phyloP scores from a whole-genome alignment of 305 asterid genomes.

The Nicotiana rustica region DNA sequence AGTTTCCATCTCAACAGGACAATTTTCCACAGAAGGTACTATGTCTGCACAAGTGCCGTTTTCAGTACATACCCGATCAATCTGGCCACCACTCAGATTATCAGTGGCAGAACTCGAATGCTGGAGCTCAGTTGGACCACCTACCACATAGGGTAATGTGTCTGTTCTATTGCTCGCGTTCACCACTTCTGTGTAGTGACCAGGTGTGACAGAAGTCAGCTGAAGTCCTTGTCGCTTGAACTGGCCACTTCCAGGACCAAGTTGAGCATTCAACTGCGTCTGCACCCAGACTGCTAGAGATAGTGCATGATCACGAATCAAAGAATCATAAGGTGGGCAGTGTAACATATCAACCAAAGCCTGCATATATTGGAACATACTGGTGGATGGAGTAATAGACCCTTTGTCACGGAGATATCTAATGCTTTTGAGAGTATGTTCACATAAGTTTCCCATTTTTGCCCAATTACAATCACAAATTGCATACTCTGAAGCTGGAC shows the following conservation, averaged over 20 bases:
- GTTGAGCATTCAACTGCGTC: constrained; percentile 65
- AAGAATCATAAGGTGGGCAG: constrained; percentile 71
- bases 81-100: constrained; percentile 34
- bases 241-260: constrained; percentile 46
- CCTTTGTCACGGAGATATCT: constrained; percentile 69
- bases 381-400: constrained; percentile 57
- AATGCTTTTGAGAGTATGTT: constrained; percentile 74
- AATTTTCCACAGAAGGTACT: constrained; percentile 34
- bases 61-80: constrained; percentile 38
- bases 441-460: constrained; percentile 78
- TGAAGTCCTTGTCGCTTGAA: constrained; percentile 45
- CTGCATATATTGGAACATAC: constrained; percentile 76
- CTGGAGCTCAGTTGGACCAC: constrained; percentile 39
- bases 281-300: constrained; percentile 75
- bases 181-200: constrained; percentile 39
- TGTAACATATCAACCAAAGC: constrained; percentile 71
- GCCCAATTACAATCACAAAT: constrained; percentile 87
- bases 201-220: constrained; percentile 39
- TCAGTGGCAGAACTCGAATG: constrained; percentile 41
- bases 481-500: constrained; percentile 90
- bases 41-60: constrained; percentile 30
- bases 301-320: constrained; percentile 85
- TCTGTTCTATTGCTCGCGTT: constrained; percentile 38
- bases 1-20: constrained; percentile 48
- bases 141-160: constrained; percentile 37